phyloP scores from a whole-genome alignment of 2,329 filamentous ascomycete genomes.

The Penicillium sp. region DNA sequence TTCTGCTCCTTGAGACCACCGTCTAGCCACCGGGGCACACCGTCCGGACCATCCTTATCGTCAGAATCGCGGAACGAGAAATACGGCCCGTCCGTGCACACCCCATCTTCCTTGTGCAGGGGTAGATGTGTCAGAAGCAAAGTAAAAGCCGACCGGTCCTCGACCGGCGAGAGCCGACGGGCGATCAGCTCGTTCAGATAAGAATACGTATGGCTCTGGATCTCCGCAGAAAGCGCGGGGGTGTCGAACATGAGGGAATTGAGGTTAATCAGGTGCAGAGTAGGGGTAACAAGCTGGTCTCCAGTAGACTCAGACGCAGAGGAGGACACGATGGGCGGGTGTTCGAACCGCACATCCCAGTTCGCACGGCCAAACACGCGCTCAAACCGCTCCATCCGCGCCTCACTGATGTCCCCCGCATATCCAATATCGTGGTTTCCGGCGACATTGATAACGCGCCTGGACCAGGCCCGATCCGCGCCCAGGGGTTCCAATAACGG shows the following conservation, averaged over 20 bases:
- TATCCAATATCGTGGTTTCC: slow-evolving; percentile 98
- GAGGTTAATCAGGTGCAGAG: slow-evolving; percentile 72
- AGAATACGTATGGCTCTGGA: slow-evolving; percentile 67
- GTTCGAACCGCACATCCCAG: slow-evolving; percentile 73
- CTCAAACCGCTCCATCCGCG: slow-evolving; percentile 72
- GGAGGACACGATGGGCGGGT: slow-evolving; percentile 34
- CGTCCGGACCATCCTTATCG: slow-evolving; percentile 50
- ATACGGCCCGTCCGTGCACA: slow-evolving; percentile 75
- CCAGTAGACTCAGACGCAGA: neutral
- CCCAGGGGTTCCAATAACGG: slow-evolving; percentile 23
- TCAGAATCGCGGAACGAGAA: slow-evolving; percentile 69
- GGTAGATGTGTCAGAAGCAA: slow-evolving; percentile 87
- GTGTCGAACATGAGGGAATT: slow-evolving; percentile 92
- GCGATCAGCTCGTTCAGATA: slow-evolving; percentile 57
- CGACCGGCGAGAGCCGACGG: slow-evolving; percentile 51
- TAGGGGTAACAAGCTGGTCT: slow-evolving; percentile 36
- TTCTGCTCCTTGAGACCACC: slow-evolving; percentile 72
- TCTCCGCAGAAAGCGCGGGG: slow-evolving; percentile 56
- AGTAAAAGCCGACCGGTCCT: slow-evolving; percentile 61
- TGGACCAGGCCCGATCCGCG: slow-evolving; percentile 54
- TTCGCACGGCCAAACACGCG: slow-evolving; percentile 75
- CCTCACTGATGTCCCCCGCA: slow-evolving; percentile 74
- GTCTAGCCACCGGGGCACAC: slow-evolving; percentile 29
- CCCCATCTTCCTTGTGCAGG: slow-evolving; percentile 68
- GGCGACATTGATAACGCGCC: slow-evolving; percentile 73